Base-by-base conservation (phyloP, 768 basidiomycete genomes). In the Phylloporus sp. region DNA sequence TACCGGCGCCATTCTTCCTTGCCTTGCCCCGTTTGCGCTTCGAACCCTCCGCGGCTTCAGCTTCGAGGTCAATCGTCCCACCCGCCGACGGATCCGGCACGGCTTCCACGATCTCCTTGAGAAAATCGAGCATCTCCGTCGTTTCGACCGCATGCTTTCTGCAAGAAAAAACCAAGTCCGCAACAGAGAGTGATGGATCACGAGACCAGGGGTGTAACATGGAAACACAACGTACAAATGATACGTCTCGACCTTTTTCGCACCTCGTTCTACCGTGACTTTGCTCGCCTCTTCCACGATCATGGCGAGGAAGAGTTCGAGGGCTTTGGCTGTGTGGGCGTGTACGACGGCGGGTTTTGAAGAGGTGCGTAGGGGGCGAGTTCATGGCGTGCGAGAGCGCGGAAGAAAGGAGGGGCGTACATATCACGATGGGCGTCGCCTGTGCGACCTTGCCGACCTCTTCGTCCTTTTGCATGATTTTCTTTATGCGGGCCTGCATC, bases 401-500 rank as follows among this genome's bases (percentile, higher is more conserved):
- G 43, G 13, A 34, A 46, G 48, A 53, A 40, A 48, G 33, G 38
- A n/a, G 31, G 32, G 15, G 78, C 90, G 65, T 60, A 96, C 95
- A 98, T 58, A 98, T 96, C 48, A 97, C 90, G 49, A 97, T 79
- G 1, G 95, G 95, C 5, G 94, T 95, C 22, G 91, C 93, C 63
- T 93, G 90, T 3, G 95, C 92, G 26, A 98, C 91, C 66, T 98
- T 98, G 48, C 95, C 95, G 17, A 98, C 95, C 63, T 98, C 95
- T 63, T 98, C 95, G 62, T 98, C 95, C 64, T 93, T 92, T 73
- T 98, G 95, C 90, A 98, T 98, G 46, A 97, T 96, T 73, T 91
- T 90, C 78, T 97, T 98, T 72, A 98, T 98, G 36, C 95, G 85
- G 4, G 95, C 94, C 93, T 95, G 27, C 20, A 17, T 49, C n/a